Conservation (phyloP, 441 rosid species). For the Viola pubescens region DNA sequence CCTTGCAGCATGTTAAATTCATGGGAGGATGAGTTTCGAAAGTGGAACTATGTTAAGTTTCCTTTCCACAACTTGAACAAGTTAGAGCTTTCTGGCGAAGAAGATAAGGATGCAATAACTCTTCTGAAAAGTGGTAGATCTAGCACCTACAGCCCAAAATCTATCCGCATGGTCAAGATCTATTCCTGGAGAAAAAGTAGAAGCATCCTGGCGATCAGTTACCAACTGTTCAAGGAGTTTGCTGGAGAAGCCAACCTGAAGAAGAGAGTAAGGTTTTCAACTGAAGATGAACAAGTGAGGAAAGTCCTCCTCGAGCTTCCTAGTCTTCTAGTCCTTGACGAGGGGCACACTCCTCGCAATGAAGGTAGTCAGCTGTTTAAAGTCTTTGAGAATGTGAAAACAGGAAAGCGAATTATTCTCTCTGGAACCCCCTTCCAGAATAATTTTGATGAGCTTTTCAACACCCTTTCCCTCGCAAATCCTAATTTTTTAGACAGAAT, state of each 20-base stretch:
- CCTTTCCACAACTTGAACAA: conserved; percentile 52
- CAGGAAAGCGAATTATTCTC: conserved; percentile 54
- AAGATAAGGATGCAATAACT: conserved; percentile 25
- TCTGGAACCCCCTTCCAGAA: conserved; percentile 88
- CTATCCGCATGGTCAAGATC: conserved; percentile 41
- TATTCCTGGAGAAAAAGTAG: conserved; percentile 39
- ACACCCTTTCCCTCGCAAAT: conserved; percentile 42
- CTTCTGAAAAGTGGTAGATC: conserved; percentile 7
- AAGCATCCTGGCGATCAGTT: conserved; percentile 56
- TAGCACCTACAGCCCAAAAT: background rate
- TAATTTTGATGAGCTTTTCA: conserved; percentile 59
- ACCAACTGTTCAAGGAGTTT: conserved; percentile 41
- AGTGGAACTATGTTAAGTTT: conserved; percentile 41
- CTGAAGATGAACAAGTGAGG: conserved; percentile 17
- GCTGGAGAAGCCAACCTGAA: conserved; percentile 20
- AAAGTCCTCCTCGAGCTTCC: conserved; percentile 43
- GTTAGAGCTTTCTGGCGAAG: conserved; percentile 35
- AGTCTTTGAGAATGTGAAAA: conserved; percentile 38
- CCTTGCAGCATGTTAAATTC: conserved; percentile 49
- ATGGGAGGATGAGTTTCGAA: conserved; percentile 67
- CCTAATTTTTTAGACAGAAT: conserved; percentile 35
- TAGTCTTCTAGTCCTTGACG: conserved; percentile 55
- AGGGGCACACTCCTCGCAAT: conserved; percentile 77
- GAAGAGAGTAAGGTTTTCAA: background rate
- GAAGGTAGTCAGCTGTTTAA: conserved; percentile 45